Conservation (phyloP, 2,329 filamentous ascomycete species). For the Lecanosticta acicola region DNA sequence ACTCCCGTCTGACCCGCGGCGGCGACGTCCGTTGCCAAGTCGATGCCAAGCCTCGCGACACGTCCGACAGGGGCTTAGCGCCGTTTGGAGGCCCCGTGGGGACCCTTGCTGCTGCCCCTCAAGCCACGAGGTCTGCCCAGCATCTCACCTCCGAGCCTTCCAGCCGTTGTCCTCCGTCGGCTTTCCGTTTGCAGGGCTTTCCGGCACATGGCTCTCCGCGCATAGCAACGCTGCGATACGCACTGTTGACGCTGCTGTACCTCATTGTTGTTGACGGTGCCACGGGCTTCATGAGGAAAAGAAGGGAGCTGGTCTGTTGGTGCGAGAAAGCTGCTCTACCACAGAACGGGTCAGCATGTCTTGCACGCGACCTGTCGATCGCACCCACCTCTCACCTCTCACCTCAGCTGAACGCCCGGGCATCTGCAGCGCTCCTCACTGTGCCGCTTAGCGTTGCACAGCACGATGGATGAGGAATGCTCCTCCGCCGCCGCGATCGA, state of each 20-base stretch:
- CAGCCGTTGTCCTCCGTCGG: no score
- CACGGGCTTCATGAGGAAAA: neutral
- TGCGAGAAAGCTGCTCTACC: neutral
- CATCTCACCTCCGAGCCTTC: neutral
- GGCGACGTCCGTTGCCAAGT: neutral
- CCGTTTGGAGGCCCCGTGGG: neutral
- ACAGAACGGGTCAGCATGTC: neutral
- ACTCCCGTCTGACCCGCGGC: neutral
- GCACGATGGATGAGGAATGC: no score
- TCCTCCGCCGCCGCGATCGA: no score
- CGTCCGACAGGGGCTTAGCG: neutral
- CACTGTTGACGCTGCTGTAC: neutral
- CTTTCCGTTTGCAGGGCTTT: no score
- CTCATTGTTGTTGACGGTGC: neutral
- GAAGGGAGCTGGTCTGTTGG: neutral
- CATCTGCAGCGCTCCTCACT: neutral
- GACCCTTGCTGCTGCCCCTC: neutral
- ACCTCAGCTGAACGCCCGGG: neutral
- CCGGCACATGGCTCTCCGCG: neutral
- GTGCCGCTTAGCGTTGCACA: neutral
- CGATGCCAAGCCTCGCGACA: neutral
- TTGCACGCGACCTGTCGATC: neutral
- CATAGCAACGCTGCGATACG: neutral
- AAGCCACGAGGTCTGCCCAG: neutral
- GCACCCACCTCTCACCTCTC: neutral